These are phyloP conservation scores for Penicillium brasilianum DNA, from an alignment of 2,329 filamentous ascomycete genomes.

Conservation along the genomic window DNA sequence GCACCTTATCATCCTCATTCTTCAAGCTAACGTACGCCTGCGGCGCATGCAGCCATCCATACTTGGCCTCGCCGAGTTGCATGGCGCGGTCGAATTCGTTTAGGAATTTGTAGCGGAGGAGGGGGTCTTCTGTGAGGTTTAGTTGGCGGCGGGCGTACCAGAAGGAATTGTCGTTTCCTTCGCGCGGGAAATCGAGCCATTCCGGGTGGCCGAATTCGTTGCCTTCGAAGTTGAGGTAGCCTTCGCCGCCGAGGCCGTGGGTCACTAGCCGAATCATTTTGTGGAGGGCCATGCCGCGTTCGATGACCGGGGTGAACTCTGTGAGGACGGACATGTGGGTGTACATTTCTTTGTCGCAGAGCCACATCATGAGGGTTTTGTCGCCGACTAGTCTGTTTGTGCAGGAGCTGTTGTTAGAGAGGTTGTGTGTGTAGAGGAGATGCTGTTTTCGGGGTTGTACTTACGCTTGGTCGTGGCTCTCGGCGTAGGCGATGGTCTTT, in stretches of 20 bases:
- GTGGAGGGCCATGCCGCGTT: constrained; percentile 88
- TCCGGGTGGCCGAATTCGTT: constrained; percentile 99
- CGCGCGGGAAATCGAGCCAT: constrained; percentile 97
- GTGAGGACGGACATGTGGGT: constrained; percentile 92
- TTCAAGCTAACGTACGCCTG: constrained; percentile 95
- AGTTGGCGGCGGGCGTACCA: constrained; percentile 93
- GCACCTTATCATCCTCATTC: constrained; percentile 89
- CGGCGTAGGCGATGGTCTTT: constrained; percentile 97
- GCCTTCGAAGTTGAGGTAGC: constrained; percentile 97
- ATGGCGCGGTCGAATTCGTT: constrained; percentile 93
- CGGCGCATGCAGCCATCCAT: constrained; percentile 83
- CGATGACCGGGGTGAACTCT: constrained; percentile 84
- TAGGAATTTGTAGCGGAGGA: constrained; percentile 87
- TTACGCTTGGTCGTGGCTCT: constrained; percentile 97
- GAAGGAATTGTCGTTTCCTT: constrained; percentile 90
- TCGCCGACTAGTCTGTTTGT: constrained; percentile 80
- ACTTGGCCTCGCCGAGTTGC: constrained; percentile 85
- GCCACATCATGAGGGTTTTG: constrained; percentile 96
- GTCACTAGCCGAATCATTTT: constrained; percentile 97
- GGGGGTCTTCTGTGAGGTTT: constrained; percentile 83
- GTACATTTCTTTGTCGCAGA: constrained; percentile 96
- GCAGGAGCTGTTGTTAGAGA: constrained; percentile 12
- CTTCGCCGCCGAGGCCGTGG: constrained; percentile 88
- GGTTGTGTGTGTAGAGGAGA: not conserved
- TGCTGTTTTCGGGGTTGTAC: constrained; percentile 42